Evolutionary conservation across 1,139 yeast genomes (phyloP).

Genomic region (Zygosaccharomyces sapae): DNA sequence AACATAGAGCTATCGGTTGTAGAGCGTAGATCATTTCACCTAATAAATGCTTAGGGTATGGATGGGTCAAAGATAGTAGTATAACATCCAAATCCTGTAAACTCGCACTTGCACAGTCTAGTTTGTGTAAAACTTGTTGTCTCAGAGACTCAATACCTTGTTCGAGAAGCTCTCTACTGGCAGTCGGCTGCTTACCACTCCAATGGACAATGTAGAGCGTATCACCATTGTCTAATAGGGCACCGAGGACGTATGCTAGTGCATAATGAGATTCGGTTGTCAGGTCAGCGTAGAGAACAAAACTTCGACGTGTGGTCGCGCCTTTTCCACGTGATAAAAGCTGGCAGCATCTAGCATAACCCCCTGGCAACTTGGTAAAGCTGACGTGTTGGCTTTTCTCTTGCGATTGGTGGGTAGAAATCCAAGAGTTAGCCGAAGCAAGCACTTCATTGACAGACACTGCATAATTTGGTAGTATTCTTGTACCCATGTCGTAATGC

Average conservation of each 20-base stretch:
- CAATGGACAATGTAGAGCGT: conserved; percentile 78
- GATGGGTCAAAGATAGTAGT: conserved; percentile 46
- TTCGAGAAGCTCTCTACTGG: conserved; percentile 14
- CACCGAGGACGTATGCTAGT: conserved; percentile 84
- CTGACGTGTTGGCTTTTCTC: conserved; percentile 7
- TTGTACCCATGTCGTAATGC: conserved; percentile 34
- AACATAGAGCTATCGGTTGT: conserved; percentile 77
- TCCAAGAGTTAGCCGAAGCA: conserved; percentile 31
- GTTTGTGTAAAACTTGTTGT: conserved; percentile 26
- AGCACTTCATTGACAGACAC: conserved; percentile 30
- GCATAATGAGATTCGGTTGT: conserved; percentile 85
- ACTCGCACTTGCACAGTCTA: conserved; percentile 32
- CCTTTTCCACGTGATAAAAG: conserved; percentile 20
- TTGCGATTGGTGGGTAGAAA: conserved; percentile 12
- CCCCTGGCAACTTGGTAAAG: conserved; percentile 25
- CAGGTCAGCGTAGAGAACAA: conserved; percentile 73
- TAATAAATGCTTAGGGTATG: conserved; percentile 80
- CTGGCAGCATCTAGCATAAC: conserved; percentile 29
- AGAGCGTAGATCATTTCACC: conserved; percentile 79
- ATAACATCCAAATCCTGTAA: conserved; percentile 30
- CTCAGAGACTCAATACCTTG: conserved; percentile 23
- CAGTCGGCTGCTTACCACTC: conserved; percentile 25
- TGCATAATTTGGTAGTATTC: conserved; percentile 35
- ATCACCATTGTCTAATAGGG: conserved; percentile 79
- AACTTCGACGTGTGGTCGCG: conserved; percentile 48